A percentile compares a stretch with the other conserved stretches of the same genome.
Evolutionary conservation across 805 yeast genomes (phyloP).

Genomic region (Wickerhamiella sorbophila): DNA sequence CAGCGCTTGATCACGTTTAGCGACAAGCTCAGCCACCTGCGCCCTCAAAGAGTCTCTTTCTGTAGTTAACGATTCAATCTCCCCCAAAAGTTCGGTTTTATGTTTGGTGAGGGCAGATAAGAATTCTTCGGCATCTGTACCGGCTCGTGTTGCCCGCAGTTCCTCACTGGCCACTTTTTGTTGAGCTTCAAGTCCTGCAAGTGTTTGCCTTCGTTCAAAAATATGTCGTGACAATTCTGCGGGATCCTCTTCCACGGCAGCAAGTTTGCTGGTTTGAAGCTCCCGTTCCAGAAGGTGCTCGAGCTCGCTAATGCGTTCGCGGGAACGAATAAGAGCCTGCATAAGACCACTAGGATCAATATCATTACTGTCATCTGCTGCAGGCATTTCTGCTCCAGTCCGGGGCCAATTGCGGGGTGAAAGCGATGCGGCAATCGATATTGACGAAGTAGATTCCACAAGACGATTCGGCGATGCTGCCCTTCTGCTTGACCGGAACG

Average conservation of each 20-base stretch:
- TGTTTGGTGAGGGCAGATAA: constrained; percentile 35
- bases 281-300: constrained; percentile 13
- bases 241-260: background rate
- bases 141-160: constrained; percentile 29
- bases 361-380: background rate
- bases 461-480: background rate
- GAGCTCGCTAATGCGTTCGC: constrained; percentile 19
- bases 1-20: constrained; percentile 17
- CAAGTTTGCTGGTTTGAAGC: background rate
- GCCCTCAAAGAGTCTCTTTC: constrained; percentile 14
- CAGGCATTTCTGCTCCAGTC: too few relatives aligned
- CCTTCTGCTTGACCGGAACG: background rate
- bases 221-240: constrained; percentile 1
- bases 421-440: too few relatives aligned
- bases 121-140: constrained; percentile 30
- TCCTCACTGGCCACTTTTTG: constrained; percentile 26
- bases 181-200: constrained; percentile 26
- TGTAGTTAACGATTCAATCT: constrained; percentile 15
- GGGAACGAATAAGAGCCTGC: constrained; percentile 19
- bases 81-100: constrained; percentile 34
- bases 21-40: constrained; percentile 20
- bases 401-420: too few relatives aligned
- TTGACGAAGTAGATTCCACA: too few relatives aligned
- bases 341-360: constrained; percentile 9
- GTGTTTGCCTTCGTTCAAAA: constrained; percentile 21